Evolutionary conservation across 176 grass and related monocot genomes (phyloP), one percentile per base, ranked within the genome.

Genomic region (Aegilops bicornis): DNA sequence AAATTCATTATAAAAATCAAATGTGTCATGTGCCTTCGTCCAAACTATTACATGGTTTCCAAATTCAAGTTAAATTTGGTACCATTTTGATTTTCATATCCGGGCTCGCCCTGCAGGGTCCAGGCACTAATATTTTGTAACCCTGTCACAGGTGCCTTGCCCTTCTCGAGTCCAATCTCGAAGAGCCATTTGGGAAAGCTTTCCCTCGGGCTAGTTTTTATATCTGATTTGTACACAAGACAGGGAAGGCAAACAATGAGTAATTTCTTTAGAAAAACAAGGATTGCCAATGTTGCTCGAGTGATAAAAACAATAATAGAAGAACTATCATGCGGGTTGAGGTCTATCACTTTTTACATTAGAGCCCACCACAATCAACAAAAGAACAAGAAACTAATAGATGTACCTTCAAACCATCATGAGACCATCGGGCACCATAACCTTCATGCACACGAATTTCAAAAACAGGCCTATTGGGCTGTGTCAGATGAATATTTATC

Each of bases 381-480:
- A 78, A 62, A 11, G 15, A 50, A 23, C 3, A 77, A 30, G 71
- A 90, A 83, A 42, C 74, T 43, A 24, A 10, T 22, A 65, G 1
- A 19, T 82, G 42, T 93, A 98, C 93, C 96, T 95, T 95, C 11
- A 43, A 92, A 65, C 96, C 91, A 89, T 98, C 82, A 66, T 83
- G 43, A 92, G 88, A 98, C 96, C 96, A 98, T 66, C 93, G 89
- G 48, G 96, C 93, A 23, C 91, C 96, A 88, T 92, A 98, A 65
- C 96, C 96, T 74, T 98, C 86, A 79, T 16, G 39, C 48, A 94
- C 93, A 77, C 93, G 93, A 22, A 98, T 92, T 85, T 98, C 93
- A 80, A 95, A 98, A 84, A 98, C 86, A 81, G 85, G 73, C 23
- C 85, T 88, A 86, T 92, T 79, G 10, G 93, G 88, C 37, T 88